Evolutionary conservation across 495 filamentous ascomycete genomes (phyloP).

Genomic region (Hyaloscypha variabilis): DNA sequence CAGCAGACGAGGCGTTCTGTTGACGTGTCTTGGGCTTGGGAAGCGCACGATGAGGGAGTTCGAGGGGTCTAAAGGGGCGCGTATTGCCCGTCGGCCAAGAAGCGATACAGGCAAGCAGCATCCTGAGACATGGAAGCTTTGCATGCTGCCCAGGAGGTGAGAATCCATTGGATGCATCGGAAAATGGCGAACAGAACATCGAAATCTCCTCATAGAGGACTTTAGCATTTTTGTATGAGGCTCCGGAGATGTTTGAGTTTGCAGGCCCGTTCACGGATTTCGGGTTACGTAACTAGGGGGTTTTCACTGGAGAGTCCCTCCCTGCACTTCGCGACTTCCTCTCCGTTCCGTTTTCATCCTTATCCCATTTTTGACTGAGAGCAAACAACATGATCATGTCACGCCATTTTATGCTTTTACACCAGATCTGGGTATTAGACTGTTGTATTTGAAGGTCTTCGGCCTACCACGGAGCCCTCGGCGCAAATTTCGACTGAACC

Average conservation of each 20-base stretch:
- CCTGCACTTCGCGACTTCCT: constrained; percentile 2
- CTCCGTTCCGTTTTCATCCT: not conserved
- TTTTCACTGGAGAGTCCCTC: not conserved
- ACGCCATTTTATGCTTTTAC: not conserved
- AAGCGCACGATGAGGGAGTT: not conserved
- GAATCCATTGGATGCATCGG: not conserved
- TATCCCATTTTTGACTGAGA: not conserved
- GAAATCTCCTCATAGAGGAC: not conserved
- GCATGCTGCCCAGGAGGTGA: not conserved
- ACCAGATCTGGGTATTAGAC: not conserved
- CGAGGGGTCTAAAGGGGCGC: constrained; percentile 2
- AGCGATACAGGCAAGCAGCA: not conserved
- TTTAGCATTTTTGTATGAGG: constrained; percentile 1
- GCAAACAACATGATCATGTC: not conserved
- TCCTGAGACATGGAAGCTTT: not conserved
- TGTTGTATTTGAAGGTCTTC: not conserved
- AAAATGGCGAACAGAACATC: not conserved
- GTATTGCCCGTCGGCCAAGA: constrained; percentile 15
- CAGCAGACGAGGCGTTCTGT: constrained; percentile 1
- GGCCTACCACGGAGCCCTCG: not conserved
- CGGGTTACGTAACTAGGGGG: constrained; percentile 1
- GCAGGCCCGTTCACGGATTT: not conserved
- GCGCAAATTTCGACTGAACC: not conserved
- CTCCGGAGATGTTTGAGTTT: constrained; percentile 13
- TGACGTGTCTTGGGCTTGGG: constrained; percentile 3